A percentile compares a stretch with the other conserved stretches of the same genome.
phyloP scores from a whole-genome alignment of 176 grass and related monocot species.

The Alopecurus myosuroides region DNA sequence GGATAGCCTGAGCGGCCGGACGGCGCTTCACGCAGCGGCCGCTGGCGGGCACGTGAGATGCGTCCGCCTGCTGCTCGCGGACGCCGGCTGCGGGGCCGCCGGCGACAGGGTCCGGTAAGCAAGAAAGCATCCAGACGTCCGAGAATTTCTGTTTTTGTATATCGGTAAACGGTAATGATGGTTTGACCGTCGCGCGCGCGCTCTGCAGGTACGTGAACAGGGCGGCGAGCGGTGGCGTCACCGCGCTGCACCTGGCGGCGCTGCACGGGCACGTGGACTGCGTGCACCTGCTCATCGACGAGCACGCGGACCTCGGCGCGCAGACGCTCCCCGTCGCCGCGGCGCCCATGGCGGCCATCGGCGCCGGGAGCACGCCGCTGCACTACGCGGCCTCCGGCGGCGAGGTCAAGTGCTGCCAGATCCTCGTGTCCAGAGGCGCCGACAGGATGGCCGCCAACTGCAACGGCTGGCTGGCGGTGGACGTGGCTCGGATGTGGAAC shows the following conservation, averaged over 20 bases:
- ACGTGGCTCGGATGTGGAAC: conserved; percentile 67
- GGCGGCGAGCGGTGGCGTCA: conserved; percentile 53
- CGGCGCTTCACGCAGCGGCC: conserved; percentile 81
- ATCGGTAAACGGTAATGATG: not conserved
- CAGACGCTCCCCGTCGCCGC: conserved; percentile 35
- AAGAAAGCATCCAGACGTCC: not conserved
- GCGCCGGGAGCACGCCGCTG: conserved; percentile 76
- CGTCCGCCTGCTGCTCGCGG: conserved; percentile 56
- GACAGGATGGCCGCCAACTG: conserved; percentile 45
- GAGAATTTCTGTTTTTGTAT: not conserved
- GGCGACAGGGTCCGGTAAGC: conserved; percentile 27
- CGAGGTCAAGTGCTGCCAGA: conserved; percentile 86
- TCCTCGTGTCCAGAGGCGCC: conserved; percentile 72
- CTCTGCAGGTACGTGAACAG: conserved; percentile 47
- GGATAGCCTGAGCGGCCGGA: conserved; percentile 48
- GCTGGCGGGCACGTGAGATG: conserved; percentile 65
- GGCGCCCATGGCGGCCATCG: conserved; percentile 58
- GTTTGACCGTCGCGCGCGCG: not conserved
- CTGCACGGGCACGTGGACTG: conserved; percentile 65
- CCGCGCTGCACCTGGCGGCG: conserved; percentile 81
- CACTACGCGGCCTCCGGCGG: conserved; percentile 80
- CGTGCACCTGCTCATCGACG: conserved; percentile 80
- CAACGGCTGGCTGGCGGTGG: conserved; percentile 83
- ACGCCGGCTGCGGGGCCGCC: not conserved
- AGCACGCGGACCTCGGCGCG: conserved; percentile 44